These are phyloP conservation scores for Cylindrotheca fusiformis DNA, from an alignment of 108 stramenopile species.

Conservation along the genomic window DNA sequence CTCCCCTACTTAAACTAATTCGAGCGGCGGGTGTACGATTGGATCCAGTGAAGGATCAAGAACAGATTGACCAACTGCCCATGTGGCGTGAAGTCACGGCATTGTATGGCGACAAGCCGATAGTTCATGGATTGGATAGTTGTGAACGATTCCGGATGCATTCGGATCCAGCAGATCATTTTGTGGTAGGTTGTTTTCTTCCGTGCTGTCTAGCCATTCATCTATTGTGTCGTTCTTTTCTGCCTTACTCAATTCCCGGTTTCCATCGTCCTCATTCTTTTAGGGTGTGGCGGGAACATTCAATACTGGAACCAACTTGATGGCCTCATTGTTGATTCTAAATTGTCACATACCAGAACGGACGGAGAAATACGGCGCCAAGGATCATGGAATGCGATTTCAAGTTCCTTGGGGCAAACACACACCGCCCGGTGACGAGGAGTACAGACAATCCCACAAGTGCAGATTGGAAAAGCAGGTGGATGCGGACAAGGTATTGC, in stretches of 20 bases:
- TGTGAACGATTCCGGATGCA: constrained; percentile 32
- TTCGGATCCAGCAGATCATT: constrained; percentile 35
- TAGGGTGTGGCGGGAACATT: constrained; percentile 78
- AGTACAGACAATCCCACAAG: constrained; percentile 41
- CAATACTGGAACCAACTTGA: constrained; percentile 79
- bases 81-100: constrained; percentile 35
- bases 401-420: too few relatives aligned
- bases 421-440: constrained; percentile 53
- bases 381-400: constrained; percentile 40
- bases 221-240: too few relatives aligned
- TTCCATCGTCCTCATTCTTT: too few relatives aligned
- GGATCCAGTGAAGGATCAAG: constrained; percentile 21
- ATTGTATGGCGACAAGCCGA: constrained; percentile 41
- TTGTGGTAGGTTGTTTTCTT: constrained; percentile 14
- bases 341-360: constrained; percentile 57
- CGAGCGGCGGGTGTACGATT: constrained; percentile 13
- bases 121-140: constrained; percentile 39
- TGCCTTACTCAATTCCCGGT: not conserved
- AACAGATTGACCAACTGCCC: constrained; percentile 27
- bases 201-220: too few relatives aligned
- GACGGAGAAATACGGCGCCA: constrained; percentile 30
- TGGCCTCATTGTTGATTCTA: constrained; percentile 55
- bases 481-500: too few relatives aligned
- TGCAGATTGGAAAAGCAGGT: too few relatives aligned
- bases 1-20: constrained; percentile 22